Evolutionary conservation across 352 stramenopile species (phyloP), one percentile per base, ranked within the genome.

Genomic region (Phytophthora sojae): DNA sequence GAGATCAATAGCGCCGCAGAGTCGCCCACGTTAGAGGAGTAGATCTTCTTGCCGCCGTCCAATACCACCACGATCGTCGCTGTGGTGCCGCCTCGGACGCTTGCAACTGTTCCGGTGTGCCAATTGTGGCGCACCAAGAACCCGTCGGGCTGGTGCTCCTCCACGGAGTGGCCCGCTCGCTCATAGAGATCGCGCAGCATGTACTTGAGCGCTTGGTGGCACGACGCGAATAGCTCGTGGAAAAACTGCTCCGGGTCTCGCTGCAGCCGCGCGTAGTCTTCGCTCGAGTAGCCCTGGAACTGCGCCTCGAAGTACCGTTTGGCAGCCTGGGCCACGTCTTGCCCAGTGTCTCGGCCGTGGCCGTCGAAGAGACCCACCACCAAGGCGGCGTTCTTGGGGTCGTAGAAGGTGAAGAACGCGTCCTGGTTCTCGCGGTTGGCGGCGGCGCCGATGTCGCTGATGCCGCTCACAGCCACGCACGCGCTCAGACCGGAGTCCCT

Each of bases 21-120:
- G 70, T 97, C 91, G 19, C 92, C 92, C 6, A 97, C 91, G 63
- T 97, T 97, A 2, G 88, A 84, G 15, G 84, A 78, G 25, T 97
- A 76, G 26, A 96, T 85, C 63, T 88, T 88, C n/a, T 71, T 67
- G 7, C 81, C 83, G 17, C 86, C 82, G 35, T 87, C 81, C 6
- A 96, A 67, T 6, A 97, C 59, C 19, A 96, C 90, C 1, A 95
- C 81, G 15, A 98, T 61, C 1, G 89, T 96, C 23, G 87, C 92
- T 0, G 88, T 97, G 26, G 92, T 97, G 52, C 93, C 93, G 8
- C 93, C 93, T n/a, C 96, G 93, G 32, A 97, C 83, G 57, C 91
- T 97, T 5, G 82, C 73, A n/a, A 77, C 73, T 14, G 80, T 61
- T 29, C 82, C 63, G 7, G 69, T 73, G 26, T 70, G 52, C 4